Base-by-base conservation (phyloP, 768 basidiomycete genomes). In the Calocybe gangraenosa region DNA sequence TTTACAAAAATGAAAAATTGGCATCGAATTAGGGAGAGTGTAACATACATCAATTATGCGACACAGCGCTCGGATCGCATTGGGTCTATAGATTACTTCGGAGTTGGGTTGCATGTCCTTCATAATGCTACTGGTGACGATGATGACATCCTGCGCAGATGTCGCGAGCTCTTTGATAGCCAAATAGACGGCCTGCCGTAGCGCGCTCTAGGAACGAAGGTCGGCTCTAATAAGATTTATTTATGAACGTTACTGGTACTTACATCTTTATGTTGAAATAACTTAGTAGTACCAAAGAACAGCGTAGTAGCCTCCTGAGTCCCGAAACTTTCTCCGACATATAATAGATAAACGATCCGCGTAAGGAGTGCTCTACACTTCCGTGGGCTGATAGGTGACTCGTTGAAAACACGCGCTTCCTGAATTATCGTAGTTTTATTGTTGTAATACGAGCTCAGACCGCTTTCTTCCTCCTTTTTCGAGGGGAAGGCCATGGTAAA, bases 101-200 rank as follows among this genome's bases (percentile, higher is more conserved):
- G 92, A 86, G 62, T 96, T 97, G 44, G 94, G 88, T 59, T 99
- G 96, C 92, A 98, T 99, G 61, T 99, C 96, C 73, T 98, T 98
- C 94, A 96, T 96, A 65, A 99, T 97, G 59, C 92, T 96, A 64
- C 86, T 90, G 8, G 96, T 99, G 51, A 97, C 94, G 92, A 99
- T 99, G 56, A 99, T 96, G 21, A 98, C 92, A 73, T 98, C 95
- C 65, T 99, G 93, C 13, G 96, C 92, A n/a, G 87, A 86, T 28
- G 80, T 83, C 21, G 93, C 87, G 9, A 99, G 78, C 66, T 99
- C 96, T 72, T 98, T 99, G 72, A 99, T 97, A 41, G 95, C 89
- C 48, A 99, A 77, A 70, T 99, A 99, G 19, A 99, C 94, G 72
- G 93, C 94, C 66, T 99, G 96, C 47, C 96, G 84, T 50, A 99